Conservation (phyloP, 257 asterid genomes). For the Voacanga thouarsii region DNA sequence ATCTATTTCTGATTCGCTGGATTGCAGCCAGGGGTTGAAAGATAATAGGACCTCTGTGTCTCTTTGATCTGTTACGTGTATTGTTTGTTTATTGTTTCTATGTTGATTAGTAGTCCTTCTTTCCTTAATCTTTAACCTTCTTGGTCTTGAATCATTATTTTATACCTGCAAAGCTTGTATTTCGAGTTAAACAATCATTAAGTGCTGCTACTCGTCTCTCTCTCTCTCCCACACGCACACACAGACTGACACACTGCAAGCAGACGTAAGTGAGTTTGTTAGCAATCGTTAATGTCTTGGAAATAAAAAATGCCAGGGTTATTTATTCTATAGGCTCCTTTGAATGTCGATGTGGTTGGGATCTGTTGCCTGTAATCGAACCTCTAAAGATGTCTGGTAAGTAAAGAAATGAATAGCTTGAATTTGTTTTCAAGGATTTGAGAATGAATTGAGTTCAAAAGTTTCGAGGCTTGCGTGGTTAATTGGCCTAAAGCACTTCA, state of each 20-base stretch:
- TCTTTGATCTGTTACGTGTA: not conserved
- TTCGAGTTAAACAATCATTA: not conserved
- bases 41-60: not conserved
- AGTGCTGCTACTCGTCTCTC: not conserved
- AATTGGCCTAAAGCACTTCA: not conserved
- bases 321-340: not conserved
- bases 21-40: not conserved
- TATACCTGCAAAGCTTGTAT: not conserved
- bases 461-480: not conserved
- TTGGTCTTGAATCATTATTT: not conserved
- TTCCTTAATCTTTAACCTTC: not conserved
- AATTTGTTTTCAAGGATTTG: not conserved
- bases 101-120: not conserved
- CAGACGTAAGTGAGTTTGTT: not conserved
- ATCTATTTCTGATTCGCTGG: not conserved
- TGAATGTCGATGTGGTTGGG: not conserved
- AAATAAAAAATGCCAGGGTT: not conserved
- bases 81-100: constrained; percentile 1
- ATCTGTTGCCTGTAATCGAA: not conserved
- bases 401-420: not conserved
- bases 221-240: not conserved
- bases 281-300: not conserved
- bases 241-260: not conserved
- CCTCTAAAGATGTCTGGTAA: not conserved
- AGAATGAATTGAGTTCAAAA: not conserved